phyloP scores from a whole-genome alignment of 768 basidiomycete genomes.

The Tephrocybe sp. region DNA sequence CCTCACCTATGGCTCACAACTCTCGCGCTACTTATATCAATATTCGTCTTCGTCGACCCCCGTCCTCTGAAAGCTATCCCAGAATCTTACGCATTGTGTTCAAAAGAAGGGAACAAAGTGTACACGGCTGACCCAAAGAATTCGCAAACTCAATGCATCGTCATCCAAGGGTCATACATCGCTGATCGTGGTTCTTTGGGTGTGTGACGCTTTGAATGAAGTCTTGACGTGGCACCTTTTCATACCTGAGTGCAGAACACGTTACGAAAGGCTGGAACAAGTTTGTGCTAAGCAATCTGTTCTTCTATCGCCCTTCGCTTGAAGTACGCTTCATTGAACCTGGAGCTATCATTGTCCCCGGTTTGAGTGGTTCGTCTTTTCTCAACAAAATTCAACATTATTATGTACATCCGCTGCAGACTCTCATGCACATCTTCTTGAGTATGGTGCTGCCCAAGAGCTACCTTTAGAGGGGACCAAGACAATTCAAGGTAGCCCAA shows the following conservation, averaged over 20 bases:
- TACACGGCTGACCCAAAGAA: constrained; percentile 65
- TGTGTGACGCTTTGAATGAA: constrained; percentile 27
- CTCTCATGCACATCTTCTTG: constrained; percentile 76
- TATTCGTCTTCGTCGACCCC: constrained; percentile 11
- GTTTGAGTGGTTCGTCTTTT: constrained; percentile 59
- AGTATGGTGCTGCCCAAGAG: constrained; percentile 67
- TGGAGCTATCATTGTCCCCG: constrained; percentile 67
- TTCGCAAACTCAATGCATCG: constrained; percentile 58
- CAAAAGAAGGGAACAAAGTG: constrained; percentile 45
- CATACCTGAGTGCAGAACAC: constrained; percentile 30
- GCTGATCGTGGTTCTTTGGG: constrained; percentile 53
- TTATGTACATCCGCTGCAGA: constrained; percentile 37
- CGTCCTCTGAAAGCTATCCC: constrained; percentile 1
- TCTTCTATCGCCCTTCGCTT: constrained; percentile 23
- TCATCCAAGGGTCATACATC: constrained; percentile 50
- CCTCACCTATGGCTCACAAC: constrained; percentile 3
- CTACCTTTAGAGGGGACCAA: constrained; percentile 63
- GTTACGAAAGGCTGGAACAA: constrained; percentile 38
- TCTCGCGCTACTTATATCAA: constrained; percentile 10
- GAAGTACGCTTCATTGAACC: constrained; percentile 47
- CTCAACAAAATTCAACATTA: neutral
- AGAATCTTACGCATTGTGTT: constrained; percentile 58
- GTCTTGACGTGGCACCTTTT: constrained; percentile 2
- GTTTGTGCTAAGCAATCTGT: constrained; percentile 17
- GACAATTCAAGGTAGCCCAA: constrained; percentile 49